Evolutionary conservation across 1,284 basidiomycete species (phyloP).

Genomic region (Golubevia pallescens): DNA sequence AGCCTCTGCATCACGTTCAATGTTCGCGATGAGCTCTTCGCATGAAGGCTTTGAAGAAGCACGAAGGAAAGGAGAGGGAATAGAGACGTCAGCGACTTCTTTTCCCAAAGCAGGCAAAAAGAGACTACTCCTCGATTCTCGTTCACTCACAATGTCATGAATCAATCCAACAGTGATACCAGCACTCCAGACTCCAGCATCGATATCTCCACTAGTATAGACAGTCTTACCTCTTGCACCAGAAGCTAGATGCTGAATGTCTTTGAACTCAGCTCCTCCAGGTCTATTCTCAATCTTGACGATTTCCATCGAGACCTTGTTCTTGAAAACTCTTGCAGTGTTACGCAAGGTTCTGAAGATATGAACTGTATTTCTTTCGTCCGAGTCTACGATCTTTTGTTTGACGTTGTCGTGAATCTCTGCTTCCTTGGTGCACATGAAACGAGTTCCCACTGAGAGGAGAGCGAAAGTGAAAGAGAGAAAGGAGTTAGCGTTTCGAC

Average conservation of each 20-base stretch:
- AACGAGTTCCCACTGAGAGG: constrained; percentile 73
- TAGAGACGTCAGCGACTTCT: background rate
- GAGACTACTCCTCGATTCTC: background rate
- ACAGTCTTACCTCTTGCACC: constrained; percentile 79
- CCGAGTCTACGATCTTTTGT: constrained; percentile 80
- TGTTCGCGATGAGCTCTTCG: constrained; percentile 73
- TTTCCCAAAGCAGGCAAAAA: too few relatives aligned
- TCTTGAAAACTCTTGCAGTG: constrained; percentile 88
- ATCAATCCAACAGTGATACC: constrained; percentile 83
- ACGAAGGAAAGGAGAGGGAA: background rate
- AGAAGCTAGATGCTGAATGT: constrained; percentile 80
- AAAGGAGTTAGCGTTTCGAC: constrained; percentile 5
- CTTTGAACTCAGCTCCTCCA: constrained; percentile 85
- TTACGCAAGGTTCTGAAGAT: constrained; percentile 83
- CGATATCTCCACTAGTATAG: constrained; percentile 82
- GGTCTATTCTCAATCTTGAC: constrained; percentile 79
- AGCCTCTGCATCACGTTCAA: constrained; percentile 80
- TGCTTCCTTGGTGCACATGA: constrained; percentile 75
- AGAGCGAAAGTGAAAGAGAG: constrained; percentile 5
- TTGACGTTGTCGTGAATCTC: constrained; percentile 91
- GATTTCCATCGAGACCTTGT: constrained; percentile 79
- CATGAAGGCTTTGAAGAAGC: constrained; percentile 72
- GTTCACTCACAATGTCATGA: constrained; percentile 71
- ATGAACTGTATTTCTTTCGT: constrained; percentile 80
- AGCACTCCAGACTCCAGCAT: constrained; percentile 83